These are phyloP conservation scores for Erythrobasidium hasegawianum DNA, from an alignment of 1,284 basidiomycete genomes.

Conservation along the genomic window DNA sequence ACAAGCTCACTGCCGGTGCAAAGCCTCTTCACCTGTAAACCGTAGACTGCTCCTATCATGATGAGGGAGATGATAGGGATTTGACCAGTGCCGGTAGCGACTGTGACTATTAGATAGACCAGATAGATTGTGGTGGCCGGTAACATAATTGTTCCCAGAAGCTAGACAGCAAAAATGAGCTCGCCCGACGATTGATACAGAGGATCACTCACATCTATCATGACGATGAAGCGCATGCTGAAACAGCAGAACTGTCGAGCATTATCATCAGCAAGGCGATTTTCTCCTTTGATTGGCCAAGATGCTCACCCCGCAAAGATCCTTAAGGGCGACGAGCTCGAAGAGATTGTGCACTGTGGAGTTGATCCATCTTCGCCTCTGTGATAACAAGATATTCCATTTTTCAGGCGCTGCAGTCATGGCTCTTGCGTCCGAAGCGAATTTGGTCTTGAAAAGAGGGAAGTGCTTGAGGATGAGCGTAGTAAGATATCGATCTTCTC, in stretches of 20 bases:
- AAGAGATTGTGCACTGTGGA: constrained; percentile 96
- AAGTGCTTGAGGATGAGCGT: constrained; percentile 78
- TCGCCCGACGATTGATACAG: constrained; percentile 88
- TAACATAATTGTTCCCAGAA: constrained; percentile 85
- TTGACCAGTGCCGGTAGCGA: constrained; percentile 65
- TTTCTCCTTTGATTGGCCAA: too few relatives aligned
- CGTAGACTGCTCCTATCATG: constrained; percentile 69
- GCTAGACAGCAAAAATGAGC: constrained; percentile 62
- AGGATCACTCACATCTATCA: constrained; percentile 76
- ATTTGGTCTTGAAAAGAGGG: constrained; percentile 76
- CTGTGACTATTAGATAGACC: constrained; percentile 73
- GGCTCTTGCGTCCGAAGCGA: constrained; percentile 87
- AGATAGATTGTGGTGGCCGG: constrained; percentile 92
- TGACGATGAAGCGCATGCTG: constrained; percentile 97
- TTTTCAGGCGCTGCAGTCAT: constrained; percentile 58
- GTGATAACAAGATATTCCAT: constrained; percentile 91
- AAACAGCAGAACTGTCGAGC: constrained; percentile 60
- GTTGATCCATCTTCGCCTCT: constrained; percentile 99
- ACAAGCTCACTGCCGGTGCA: constrained; percentile 1
- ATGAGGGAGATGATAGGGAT: constrained; percentile 82
- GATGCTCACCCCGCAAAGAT: constrained; percentile 69
- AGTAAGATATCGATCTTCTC: constrained; percentile 97
- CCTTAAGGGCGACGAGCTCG: constrained; percentile 85
- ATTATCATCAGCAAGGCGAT: constrained; percentile 37
- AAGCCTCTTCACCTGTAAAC: constrained; percentile 32